Percentiles rank a stretch among this genome's conserved stretches.
Evolutionary conservation across 2,329 filamentous ascomycete species (phyloP).

Genomic region (Penicillium expansum): DNA sequence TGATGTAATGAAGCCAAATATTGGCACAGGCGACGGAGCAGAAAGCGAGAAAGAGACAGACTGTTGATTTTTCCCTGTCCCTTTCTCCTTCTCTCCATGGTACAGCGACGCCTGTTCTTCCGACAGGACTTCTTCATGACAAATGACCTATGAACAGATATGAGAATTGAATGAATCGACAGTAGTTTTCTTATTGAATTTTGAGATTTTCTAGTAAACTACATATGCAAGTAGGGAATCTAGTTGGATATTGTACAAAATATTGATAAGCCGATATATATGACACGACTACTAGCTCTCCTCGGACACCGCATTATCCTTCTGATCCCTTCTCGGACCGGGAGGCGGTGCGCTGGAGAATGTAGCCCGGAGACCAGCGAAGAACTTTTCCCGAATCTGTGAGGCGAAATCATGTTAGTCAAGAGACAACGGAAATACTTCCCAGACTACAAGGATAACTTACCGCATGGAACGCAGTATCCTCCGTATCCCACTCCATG

Average conservation of each 20-base stretch:
- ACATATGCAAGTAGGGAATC: constrained; percentile 3
- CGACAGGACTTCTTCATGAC: constrained; percentile 22
- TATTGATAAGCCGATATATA: background rate
- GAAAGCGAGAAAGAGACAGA: constrained; percentile 1
- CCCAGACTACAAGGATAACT: constrained; percentile 12
- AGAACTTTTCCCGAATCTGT: constrained; percentile 37
- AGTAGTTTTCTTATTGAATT: background rate
- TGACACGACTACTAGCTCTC: background rate
- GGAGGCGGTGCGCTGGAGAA: constrained; percentile 37
- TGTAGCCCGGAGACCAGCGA: constrained; percentile 30
- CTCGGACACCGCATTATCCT: constrained; percentile 6
- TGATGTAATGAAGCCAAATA: constrained; percentile 25
- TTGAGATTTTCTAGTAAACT: background rate
- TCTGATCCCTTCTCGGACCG: constrained; percentile 23
- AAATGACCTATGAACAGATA: constrained; percentile 25
- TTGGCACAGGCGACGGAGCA: constrained; percentile 18
- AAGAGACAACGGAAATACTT: background rate
- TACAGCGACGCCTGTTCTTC: constrained; percentile 21
- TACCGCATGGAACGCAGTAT: constrained; percentile 43
- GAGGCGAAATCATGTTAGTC: background rate
- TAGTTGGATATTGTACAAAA: constrained; percentile 6
- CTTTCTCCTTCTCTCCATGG: constrained; percentile 13
- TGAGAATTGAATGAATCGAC: constrained; percentile 24
- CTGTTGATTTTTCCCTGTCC: background rate
- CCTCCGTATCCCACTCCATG: constrained; percentile 45